Percentiles rank a stretch among this genome's conserved stretches.
These are phyloP conservation scores for Ceratobasidium sp. DNA, from an alignment of 1,284 basidiomycete genomes.

Conservation along the genomic window DNA sequence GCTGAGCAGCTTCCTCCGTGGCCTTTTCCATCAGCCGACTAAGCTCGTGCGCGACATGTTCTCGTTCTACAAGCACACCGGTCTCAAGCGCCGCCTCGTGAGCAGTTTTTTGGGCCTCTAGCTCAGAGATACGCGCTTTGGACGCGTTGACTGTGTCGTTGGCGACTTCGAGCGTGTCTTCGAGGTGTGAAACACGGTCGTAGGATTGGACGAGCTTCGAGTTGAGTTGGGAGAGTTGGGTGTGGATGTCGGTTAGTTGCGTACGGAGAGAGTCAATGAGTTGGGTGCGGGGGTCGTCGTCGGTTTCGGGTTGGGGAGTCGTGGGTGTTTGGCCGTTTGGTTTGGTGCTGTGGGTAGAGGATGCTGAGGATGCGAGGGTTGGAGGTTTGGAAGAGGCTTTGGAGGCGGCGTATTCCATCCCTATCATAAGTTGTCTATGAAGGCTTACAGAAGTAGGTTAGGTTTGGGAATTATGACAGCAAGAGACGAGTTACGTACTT, in stretches of 20 bases:
- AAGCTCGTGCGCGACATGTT: slow-evolving; percentile 92
- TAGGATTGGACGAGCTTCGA: slow-evolving; percentile 93
- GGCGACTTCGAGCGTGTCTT: slow-evolving; percentile 87
- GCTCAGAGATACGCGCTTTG: slow-evolving; percentile 73
- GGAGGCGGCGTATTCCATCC: slow-evolving; percentile 34
- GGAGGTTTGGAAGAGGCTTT: slow-evolving; percentile 37
- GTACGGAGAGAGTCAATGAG: slow-evolving; percentile 83
- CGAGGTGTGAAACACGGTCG: slow-evolving; percentile 91
- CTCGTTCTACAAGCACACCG: slow-evolving; percentile 92
- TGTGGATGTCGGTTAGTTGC: slow-evolving; percentile 88
- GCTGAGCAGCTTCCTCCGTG: slow-evolving; percentile 91
- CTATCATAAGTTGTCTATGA: slow-evolving; percentile 3
- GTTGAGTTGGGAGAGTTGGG: slow-evolving; percentile 92
- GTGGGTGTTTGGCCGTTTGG: slow-evolving; percentile 30
- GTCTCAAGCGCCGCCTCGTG: slow-evolving; percentile 86
- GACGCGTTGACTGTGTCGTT: slow-evolving; percentile 71
- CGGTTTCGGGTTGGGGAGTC: background rate
- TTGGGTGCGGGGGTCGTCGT: slow-evolving; percentile 74
- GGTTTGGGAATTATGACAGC: background rate
- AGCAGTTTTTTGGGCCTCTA: slow-evolving; percentile 81
- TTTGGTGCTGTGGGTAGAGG: slow-evolving; percentile 33
- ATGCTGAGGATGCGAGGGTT: slow-evolving; percentile 22
- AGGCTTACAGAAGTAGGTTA: background rate
- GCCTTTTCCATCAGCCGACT: slow-evolving; percentile 94
- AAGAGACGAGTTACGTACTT: slow-evolving; percentile 28